These are phyloP conservation scores for Xylaria venustula DNA, from an alignment of 495 filamentous ascomycete species.

Conservation along the genomic window DNA sequence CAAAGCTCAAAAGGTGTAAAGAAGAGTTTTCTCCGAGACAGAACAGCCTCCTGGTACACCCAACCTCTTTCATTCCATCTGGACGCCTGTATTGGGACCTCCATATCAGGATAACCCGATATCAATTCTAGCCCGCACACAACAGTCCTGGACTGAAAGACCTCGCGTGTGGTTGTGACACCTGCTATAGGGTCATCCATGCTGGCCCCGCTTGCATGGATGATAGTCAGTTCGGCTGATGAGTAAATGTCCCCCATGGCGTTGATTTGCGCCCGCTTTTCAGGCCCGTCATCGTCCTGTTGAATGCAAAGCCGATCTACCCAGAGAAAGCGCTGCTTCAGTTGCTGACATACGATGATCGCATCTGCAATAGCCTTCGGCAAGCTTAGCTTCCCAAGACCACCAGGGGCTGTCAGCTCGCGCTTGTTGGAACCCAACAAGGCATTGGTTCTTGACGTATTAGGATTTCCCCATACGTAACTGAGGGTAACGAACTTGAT, in stretches of 20 bases:
- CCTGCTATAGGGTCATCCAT: not conserved
- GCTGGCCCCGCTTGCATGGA: not conserved
- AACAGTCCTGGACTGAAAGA: not conserved
- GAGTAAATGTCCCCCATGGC: constrained; percentile 1
- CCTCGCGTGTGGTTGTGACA: not conserved
- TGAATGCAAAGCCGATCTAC: constrained; percentile 1
- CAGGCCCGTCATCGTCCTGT: not conserved
- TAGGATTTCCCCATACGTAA: not conserved
- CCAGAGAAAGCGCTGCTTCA: not conserved
- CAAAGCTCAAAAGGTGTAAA: constrained; percentile 4
- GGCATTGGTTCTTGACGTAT: not conserved
- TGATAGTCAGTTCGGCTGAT: not conserved
- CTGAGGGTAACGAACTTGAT: constrained; percentile 3
- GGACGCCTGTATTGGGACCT: not conserved
- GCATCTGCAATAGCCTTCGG: not conserved
- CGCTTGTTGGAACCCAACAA: not conserved
- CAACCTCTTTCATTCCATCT: not conserved
- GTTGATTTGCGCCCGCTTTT: not conserved
- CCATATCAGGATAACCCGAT: not conserved
- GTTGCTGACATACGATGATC: not conserved
- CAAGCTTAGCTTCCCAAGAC: not conserved
- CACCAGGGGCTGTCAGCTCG: not conserved
- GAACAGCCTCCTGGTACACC: not conserved
- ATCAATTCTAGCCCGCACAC: not conserved
- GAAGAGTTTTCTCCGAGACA: not conserved